Percentiles rank a stretch among this genome's conserved stretches.
phyloP scores from a whole-genome alignment of 1,284 basidiomycete species.

The Schizophyllum amplum region DNA sequence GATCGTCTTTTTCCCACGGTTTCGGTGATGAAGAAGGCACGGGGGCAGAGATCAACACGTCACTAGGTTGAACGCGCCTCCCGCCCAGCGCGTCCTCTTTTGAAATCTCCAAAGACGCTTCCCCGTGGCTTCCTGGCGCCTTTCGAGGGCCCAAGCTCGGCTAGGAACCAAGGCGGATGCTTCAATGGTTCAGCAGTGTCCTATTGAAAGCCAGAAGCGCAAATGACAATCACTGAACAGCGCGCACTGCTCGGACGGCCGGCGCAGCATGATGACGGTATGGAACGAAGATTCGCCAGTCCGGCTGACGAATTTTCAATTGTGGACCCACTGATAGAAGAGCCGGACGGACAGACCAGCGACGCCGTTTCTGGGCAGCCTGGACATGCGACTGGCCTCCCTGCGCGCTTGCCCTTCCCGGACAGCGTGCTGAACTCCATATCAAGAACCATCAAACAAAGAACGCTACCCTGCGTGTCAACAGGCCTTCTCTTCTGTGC shows the following conservation, averaged over 20 bases:
- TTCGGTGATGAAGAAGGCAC: not conserved
- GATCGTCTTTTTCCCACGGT: not conserved
- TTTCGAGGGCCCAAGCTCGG: not conserved
- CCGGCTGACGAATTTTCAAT: not conserved
- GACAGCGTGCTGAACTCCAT: not conserved
- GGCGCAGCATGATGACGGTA: not conserved
- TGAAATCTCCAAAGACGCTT: not conserved
- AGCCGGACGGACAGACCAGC: not conserved
- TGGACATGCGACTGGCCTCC: not conserved
- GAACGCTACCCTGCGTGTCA: not conserved
- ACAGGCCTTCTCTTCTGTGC: not conserved
- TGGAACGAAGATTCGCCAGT: not conserved
- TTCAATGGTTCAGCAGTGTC: not conserved
- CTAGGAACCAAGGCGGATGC: not conserved
- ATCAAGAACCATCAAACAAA: not conserved
- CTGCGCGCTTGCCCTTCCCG: not conserved
- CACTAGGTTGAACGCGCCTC: not conserved
- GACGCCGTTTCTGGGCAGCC: not conserved
- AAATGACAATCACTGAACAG: not conserved
- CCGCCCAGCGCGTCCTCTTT: not conserved
- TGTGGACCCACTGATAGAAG: not conserved
- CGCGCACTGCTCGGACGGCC: not conserved
- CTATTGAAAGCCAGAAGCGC: not conserved
- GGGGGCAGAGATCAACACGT: not conserved
- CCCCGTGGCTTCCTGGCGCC: not conserved